phyloP scores from a whole-genome alignment of 2,329 filamentous ascomycete species.

The Venturia nashicola region DNA sequence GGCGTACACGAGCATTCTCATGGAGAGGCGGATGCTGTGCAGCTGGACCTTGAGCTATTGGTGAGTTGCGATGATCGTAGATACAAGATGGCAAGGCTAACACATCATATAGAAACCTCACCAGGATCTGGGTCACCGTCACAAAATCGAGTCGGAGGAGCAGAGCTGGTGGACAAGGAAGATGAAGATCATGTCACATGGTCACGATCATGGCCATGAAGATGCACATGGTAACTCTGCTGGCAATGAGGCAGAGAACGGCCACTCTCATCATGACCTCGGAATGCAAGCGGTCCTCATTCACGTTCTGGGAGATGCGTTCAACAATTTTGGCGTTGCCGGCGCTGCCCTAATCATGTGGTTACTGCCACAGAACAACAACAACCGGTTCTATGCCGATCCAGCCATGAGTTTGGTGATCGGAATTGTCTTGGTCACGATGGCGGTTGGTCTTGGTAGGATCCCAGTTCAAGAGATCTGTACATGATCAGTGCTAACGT shows the following conservation, averaged over 20 bases:
- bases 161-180: not conserved
- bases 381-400: constrained; percentile 56
- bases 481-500: not conserved
- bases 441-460: constrained; percentile 4
- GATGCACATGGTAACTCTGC: not conserved
- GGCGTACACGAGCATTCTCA: constrained; percentile 9
- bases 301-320: constrained; percentile 59
- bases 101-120: not conserved
- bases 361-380: constrained; percentile 42
- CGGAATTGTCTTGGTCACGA: constrained; percentile 49
- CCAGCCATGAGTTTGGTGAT: constrained; percentile 58
- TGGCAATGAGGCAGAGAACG: not conserved
- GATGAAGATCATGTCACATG: not conserved
- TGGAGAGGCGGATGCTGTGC: not conserved
- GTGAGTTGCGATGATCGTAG: not conserved
- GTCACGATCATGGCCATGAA: not conserved
- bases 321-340: constrained; percentile 69
- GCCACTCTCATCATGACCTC: constrained; percentile 33
- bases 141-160: not conserved
- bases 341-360: constrained; percentile 57
- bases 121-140: constrained; percentile 1
- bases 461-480: not conserved
- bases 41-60: constrained; percentile 3
- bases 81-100: not conserved
- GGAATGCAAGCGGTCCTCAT: constrained; percentile 59